Base-by-base conservation (phyloP, 2,329 filamentous ascomycete genomes). In the Apiospora koreana region DNA sequence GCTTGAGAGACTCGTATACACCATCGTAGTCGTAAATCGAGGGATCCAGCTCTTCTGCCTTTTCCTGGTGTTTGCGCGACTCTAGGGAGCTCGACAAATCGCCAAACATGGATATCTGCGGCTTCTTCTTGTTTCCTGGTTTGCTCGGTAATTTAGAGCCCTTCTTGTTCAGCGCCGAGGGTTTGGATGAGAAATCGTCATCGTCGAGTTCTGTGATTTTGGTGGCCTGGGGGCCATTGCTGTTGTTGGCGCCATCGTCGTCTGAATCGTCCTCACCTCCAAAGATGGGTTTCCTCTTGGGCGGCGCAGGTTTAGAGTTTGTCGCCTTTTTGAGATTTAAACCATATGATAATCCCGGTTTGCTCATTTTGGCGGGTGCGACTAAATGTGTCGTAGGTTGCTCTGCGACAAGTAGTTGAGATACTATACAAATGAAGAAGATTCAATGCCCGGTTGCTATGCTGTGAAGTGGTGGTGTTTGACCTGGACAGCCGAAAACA, bases 21-120 rank as follows among this genome's bases (percentile, higher is more conserved):
- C 87, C 88, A 79, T 97, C 94, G 82, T 96, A 97, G 81, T 96
- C 93, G 84, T 95, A 96, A 74, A 96, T 91, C 66, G 89, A 91
- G 1, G 92, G 84, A 76, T 96, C 93, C 10, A 92, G 78, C 71
- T 89, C 86, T 72, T 90, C 85, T 2, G 92, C 93, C 21, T 89
- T 88, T 73, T 90, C 85, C 46, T 89, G 87, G 74, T 92, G 86
- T 75, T 88, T 89, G 68, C 88, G 87, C 35, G 92, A 89, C 41
- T 89, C 84, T 42, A 91, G 84, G 1, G 88, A 83, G 75, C 89
- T 88, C 3, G 92, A 93, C 1, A 94, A 86, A 76, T 94, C 92
- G 45, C 87, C 87, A 74, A 89, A 91, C 77, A 86, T 83, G 67
- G 82, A 81, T 69, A 80, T 83, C 16, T 80, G 77, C 12, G 79